A percentile compares a stretch with the other conserved stretches of the same genome.
phyloP scores from a whole-genome alignment of 345 rosid genomes.

The Moricandia arvensis region DNA sequence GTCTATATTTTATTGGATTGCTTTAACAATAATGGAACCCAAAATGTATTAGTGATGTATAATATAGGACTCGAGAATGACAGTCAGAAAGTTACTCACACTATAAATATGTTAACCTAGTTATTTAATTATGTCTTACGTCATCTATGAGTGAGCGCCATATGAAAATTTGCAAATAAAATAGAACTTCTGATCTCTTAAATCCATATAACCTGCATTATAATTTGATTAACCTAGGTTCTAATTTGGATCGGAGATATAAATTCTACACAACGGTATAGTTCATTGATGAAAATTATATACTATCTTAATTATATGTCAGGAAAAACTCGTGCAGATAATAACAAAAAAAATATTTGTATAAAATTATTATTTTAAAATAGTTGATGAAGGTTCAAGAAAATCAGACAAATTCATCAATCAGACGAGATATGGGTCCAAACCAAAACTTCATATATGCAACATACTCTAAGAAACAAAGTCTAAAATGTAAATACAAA shows the following conservation, averaged over 20 bases:
- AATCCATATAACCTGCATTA: background rate
- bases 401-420: slow-evolving; percentile 39
- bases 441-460: slow-evolving; percentile 25
- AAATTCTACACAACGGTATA: background rate
- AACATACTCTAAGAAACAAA: slow-evolving; percentile 39
- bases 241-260: background rate
- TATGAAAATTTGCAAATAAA: background rate
- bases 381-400: slow-evolving; percentile 31
- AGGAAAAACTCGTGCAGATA: slow-evolving; percentile 9
- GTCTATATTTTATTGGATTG: slow-evolving; percentile 33
- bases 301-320: background rate
- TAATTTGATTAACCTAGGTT: background rate
- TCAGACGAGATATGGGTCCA: slow-evolving; percentile 41
- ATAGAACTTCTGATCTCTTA: background rate
- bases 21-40: slow-evolving; percentile 29
- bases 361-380: background rate
- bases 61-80: slow-evolving; percentile 31
- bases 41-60: slow-evolving; percentile 27
- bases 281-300: background rate
- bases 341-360: background rate
- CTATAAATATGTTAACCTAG: slow-evolving; percentile 8
- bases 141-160: slow-evolving; percentile 9
- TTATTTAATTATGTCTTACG: slow-evolving; percentile 11
- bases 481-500: slow-evolving; percentile 37
- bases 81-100: slow-evolving; percentile 7